Percentiles rank a stretch among this genome's conserved stretches.
phyloP scores from a whole-genome alignment of 2,329 filamentous ascomycete genomes.

The Scedosporium aurantiacum region DNA sequence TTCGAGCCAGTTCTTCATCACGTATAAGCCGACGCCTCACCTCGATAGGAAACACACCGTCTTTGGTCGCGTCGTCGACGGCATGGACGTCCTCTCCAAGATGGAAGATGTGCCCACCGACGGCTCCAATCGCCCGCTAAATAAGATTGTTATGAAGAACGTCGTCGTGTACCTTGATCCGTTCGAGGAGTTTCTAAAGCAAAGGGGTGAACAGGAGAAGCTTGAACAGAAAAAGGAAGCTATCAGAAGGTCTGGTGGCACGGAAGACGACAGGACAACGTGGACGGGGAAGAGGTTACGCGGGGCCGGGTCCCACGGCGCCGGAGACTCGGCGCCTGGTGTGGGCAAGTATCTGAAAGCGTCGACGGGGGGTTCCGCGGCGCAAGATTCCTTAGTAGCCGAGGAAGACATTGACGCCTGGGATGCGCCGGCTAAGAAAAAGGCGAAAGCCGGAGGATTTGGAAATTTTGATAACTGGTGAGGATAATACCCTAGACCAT shows the following conservation, averaged over 20 bases:
- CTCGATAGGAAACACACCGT: slow-evolving; percentile 96
- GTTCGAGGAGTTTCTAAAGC: slow-evolving; percentile 82
- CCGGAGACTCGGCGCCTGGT: slow-evolving; percentile 27
- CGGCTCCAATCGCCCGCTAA: slow-evolving; percentile 61
- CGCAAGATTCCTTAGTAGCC: slow-evolving; percentile 49
- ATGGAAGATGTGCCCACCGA: slow-evolving; percentile 72
- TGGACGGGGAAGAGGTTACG: slow-evolving; percentile 93
- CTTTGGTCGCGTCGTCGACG: slow-evolving; percentile 77
- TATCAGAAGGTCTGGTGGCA: slow-evolving; percentile 53
- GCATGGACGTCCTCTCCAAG: slow-evolving; percentile 55
- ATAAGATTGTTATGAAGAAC: slow-evolving; percentile 71
- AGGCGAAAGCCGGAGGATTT: slow-evolving; percentile 67
- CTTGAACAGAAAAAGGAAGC: slow-evolving; percentile 48
- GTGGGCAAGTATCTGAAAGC: slow-evolving; percentile 78
- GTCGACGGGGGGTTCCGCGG: slow-evolving; percentile 22
- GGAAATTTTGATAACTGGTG: slow-evolving; percentile 94
- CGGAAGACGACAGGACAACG: slow-evolving; percentile 79
- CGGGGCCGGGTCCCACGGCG: slow-evolving; percentile 47
- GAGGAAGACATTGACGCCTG: slow-evolving; percentile 42
- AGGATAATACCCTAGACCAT: not conserved
- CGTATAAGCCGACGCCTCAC: slow-evolving; percentile 74
- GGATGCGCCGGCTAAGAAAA: slow-evolving; percentile 69
- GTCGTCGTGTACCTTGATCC: slow-evolving; percentile 85
- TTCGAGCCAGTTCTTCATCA: slow-evolving; percentile 88
- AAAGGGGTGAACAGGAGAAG: slow-evolving; percentile 54